Evolutionary conservation across 441 rosid species (phyloP).

Genomic region (Aleurites moluccanus): DNA sequence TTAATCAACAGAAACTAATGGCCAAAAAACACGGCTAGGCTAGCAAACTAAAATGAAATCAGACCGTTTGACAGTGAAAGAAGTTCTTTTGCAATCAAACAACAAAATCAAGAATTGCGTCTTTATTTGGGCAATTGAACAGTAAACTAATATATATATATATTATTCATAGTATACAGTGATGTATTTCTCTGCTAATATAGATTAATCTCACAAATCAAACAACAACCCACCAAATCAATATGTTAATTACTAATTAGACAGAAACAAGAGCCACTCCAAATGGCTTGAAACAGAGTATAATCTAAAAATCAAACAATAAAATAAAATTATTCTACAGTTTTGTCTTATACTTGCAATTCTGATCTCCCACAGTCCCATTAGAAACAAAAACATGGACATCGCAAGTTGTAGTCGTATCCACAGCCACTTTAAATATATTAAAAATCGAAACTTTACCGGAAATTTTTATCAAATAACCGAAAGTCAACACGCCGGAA

Average conservation of each 20-base stretch:
- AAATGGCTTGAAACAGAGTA: not conserved
- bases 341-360: conserved; percentile 54
- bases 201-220: not conserved
- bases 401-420: conserved; percentile 54
- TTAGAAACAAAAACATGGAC: conserved; percentile 41
- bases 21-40: too few relatives aligned
- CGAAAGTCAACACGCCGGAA: conserved; percentile 46
- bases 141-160: too few relatives aligned
- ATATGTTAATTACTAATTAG: too few relatives aligned
- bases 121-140: not conserved
- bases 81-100: not conserved
- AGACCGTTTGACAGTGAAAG: conserved; percentile 9
- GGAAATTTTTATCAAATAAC: conserved; percentile 36
- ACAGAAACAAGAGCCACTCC: too few relatives aligned
- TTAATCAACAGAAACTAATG: too few relatives aligned
- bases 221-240: not conserved
- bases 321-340: conserved; percentile 26
- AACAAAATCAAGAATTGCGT: conserved; percentile 4
- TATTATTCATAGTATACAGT: too few relatives aligned
- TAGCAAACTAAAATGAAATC: too few relatives aligned
- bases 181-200: not conserved
- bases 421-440: conserved; percentile 42
- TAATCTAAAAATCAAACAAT: not conserved
- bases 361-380: conserved; percentile 46
- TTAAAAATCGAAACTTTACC: conserved; percentile 59